Evolutionary conservation across 768 basidiomycete genomes (phyloP).

Genomic region (Cyathus striatus): DNA sequence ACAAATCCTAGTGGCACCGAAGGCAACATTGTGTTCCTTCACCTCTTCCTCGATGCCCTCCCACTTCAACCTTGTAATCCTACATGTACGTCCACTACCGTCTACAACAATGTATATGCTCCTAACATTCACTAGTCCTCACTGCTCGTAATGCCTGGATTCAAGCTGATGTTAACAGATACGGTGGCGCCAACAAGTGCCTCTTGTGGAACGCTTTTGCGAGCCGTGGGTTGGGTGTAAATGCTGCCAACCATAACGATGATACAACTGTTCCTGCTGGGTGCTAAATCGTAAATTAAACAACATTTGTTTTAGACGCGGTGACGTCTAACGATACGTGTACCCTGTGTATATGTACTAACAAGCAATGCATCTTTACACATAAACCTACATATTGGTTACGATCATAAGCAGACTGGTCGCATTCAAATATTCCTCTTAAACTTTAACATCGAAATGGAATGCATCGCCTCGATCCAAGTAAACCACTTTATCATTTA

Average conservation of each 20-base stretch:
- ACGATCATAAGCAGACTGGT: too few relatives aligned
- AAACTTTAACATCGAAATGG: conserved; percentile 1
- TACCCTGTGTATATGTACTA: too few relatives aligned
- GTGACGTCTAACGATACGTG: too few relatives aligned
- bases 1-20: conserved; percentile 32
- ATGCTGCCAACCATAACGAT: conserved; percentile 12
- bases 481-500: conserved; percentile 4
- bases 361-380: too few relatives aligned
- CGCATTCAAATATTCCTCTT: too few relatives aligned
- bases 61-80: conserved; percentile 45
- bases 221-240: conserved; percentile 19
- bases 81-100: conserved; percentile 29
- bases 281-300: too few relatives aligned
- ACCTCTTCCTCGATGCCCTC: conserved; percentile 47
- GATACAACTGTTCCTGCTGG: conserved; percentile 13
- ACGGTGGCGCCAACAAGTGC: conserved; percentile 18
- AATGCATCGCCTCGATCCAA: conserved; percentile 4
- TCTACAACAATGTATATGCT: neutral
- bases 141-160: conserved; percentile 15
- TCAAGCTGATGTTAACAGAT: conserved; percentile 17
- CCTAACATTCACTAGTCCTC: conserved; percentile 7
- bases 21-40: conserved; percentile 50
- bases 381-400: too few relatives aligned
- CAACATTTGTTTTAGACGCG: too few relatives aligned
- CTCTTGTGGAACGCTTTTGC: conserved; percentile 21